phyloP scores from a whole-genome alignment of 2,329 filamentous ascomycete species.

The Clonostachys chloroleuca region DNA sequence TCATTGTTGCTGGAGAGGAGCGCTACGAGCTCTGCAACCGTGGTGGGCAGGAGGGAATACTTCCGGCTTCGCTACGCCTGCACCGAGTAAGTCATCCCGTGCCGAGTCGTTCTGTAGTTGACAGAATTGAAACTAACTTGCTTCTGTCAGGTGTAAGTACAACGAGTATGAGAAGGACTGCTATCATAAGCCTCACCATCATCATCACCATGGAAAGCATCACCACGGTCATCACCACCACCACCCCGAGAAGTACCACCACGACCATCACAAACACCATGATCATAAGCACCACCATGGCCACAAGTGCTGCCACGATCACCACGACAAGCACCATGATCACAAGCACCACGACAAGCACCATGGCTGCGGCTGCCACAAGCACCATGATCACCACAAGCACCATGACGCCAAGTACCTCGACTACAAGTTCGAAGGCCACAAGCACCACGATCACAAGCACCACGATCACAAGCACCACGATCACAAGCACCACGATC shows the following conservation, averaged over 20 bases:
- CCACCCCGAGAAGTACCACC: no score
- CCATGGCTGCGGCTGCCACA: no score
- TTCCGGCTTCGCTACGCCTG: neutral
- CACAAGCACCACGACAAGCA: neutral
- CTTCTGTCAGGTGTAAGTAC: neutral
- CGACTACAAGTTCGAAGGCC: no score
- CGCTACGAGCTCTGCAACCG: constrained; percentile 3
- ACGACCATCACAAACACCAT: neutral
- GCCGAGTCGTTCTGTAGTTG: neutral
- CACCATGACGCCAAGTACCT: no score
- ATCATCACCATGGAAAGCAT: no score
- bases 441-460: neutral
- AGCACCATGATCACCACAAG: neutral
- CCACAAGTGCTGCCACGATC: no score
- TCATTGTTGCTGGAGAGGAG: constrained; percentile 1
- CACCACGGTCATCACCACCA: no score
- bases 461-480: neutral
- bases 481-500: neutral
- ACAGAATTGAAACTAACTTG: neutral
- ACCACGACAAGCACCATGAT: neutral
- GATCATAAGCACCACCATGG: neutral
- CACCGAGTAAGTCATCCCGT: neutral
- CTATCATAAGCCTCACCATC: neutral
- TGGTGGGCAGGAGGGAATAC: neutral
- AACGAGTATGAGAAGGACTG: neutral